Conservation (phyloP, 2,329 filamentous ascomycete genomes). For the Tolypocladium nubicola region DNA sequence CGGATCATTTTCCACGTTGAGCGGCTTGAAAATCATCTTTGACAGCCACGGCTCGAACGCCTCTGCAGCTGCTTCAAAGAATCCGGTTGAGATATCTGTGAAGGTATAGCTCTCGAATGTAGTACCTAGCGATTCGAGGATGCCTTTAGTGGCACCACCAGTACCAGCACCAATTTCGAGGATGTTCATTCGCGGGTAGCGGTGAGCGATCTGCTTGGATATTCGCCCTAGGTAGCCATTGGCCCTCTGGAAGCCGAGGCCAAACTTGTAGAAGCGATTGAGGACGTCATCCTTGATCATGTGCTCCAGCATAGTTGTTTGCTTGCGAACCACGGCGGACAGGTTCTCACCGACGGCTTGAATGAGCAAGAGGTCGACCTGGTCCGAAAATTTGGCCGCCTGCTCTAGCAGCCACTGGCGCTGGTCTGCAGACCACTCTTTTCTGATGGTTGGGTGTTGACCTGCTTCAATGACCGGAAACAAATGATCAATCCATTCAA, state of each 20-base stretch:
- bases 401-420: not conserved
- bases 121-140: slow-evolving; percentile 20
- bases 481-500: not conserved
- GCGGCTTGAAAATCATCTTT: slow-evolving; percentile 10
- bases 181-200: slow-evolving; percentile 30
- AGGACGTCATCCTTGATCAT: slow-evolving; percentile 21
- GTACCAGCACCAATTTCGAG: slow-evolving; percentile 32
- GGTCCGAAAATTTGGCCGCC: slow-evolving; percentile 4
- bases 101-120: slow-evolving; percentile 27
- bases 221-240: slow-evolving; percentile 10
- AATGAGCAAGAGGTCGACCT: slow-evolving; percentile 14
- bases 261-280: slow-evolving; percentile 17
- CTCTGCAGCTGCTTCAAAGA: slow-evolving; percentile 25
- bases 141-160: slow-evolving; percentile 25
- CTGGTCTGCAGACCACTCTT: not conserved
- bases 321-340: not conserved
- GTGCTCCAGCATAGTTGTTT: slow-evolving; percentile 11
- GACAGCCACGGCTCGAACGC: slow-evolving; percentile 12
- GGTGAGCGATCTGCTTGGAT: slow-evolving; percentile 19
- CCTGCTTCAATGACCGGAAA: not conserved
- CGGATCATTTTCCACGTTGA: slow-evolving; percentile 16
- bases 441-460: not conserved
- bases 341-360: not conserved
- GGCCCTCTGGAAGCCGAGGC: not conserved
- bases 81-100: slow-evolving; percentile 31